A percentile compares a stretch with the other conserved stretches of the same genome.
These are phyloP conservation scores for Arctium lappa DNA, from an alignment of 129 eudicot genomes.

Conservation along the genomic window DNA sequence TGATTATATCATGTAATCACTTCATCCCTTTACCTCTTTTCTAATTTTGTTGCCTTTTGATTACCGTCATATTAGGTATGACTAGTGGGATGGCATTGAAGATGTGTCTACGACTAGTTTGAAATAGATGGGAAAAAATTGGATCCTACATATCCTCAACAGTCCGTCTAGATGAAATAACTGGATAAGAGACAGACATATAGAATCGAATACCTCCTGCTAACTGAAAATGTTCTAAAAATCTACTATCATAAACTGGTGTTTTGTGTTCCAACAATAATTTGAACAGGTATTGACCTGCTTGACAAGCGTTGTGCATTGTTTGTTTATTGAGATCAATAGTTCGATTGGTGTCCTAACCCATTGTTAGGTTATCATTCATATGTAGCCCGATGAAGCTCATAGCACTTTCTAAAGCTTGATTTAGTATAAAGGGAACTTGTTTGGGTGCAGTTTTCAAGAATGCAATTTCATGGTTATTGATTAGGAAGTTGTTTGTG, in stretches of 20 bases:
- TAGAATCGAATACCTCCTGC: not conserved
- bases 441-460: not conserved
- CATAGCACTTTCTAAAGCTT: not conserved
- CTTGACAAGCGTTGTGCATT: not conserved
- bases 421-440: not conserved
- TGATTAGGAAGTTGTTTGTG: not conserved
- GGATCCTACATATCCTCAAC: not conserved
- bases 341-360: not conserved
- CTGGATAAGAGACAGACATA: not conserved
- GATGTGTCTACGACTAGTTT: not conserved
- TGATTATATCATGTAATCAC: slow-evolving; percentile 70
- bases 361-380: not conserved
- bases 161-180: not conserved
- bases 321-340: not conserved
- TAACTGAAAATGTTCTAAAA: not conserved
- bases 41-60: not conserved
- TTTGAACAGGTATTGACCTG: not conserved
- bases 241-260: not conserved
- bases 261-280: not conserved
- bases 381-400: not conserved
- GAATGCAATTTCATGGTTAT: not conserved
- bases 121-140: not conserved
- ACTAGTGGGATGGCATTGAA: not conserved
- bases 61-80: not conserved
- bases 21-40: not conserved